Percentiles rank a stretch among this genome's conserved stretches.
Evolutionary conservation across 75 land plant genomes (phyloP).

Genomic region (Cunninghamia lanceolata): DNA sequence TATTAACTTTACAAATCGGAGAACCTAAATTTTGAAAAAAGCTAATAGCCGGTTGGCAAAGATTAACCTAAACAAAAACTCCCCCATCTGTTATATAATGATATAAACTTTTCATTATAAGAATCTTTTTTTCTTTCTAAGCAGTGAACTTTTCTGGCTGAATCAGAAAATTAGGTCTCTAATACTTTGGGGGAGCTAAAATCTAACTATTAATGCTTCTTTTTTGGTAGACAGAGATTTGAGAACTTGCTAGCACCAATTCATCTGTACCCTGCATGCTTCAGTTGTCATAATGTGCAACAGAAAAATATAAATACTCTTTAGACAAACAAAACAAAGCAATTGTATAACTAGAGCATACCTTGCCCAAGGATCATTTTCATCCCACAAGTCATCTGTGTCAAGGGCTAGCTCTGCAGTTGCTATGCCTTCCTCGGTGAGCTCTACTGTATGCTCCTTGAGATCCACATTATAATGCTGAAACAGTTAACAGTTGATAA

Average conservation of each 20-base stretch:
- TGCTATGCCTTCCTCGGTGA: conserved; percentile 92
- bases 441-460: conserved; percentile 88
- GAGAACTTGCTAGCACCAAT: neutral
- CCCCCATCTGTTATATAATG: neutral
- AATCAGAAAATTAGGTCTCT: neutral
- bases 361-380: conserved; percentile 99
- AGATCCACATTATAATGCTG: conserved; percentile 91
- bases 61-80: neutral
- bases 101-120: too few species aligned
- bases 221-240: neutral
- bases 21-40: neutral
- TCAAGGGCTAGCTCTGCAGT: conserved; percentile 94
- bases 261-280: neutral
- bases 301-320: neutral
- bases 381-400: conserved; percentile 97
- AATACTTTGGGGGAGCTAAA: neutral
- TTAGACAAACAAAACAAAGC: neutral
- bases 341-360: conserved; percentile 8
- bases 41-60: neutral
- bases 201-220: neutral
- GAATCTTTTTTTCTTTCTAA: neutral
- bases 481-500: conserved; percentile 8
- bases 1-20: too few species aligned
- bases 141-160: neutral
- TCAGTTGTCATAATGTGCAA: neutral